Evolutionary conservation across 495 filamentous ascomycete species (phyloP), one percentile per base, ranked within the genome.

Genomic region (Pyrenula aspistea): DNA sequence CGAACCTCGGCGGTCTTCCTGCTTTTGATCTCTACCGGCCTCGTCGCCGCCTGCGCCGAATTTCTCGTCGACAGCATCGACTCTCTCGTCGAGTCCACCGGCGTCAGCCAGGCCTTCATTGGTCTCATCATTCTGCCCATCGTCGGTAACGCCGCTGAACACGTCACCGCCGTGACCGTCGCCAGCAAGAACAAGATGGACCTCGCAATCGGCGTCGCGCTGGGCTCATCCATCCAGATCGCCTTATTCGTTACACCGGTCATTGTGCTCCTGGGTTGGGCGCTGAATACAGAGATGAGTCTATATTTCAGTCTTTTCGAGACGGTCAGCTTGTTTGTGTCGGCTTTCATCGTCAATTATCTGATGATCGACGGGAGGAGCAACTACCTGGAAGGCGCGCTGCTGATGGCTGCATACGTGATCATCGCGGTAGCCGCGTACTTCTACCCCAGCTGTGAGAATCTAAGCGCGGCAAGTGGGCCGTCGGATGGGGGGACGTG

Each of bases 101-200:
- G 71, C 22, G 69, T 94, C 54, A 85, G 82, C 60, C 80, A 91
- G 64, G 82, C 86, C 8, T 95, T 96, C 62, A 87, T 95, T 62
- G 89, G 90, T 55, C 73, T 96, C 2, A 94, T 96, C 65, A 84
- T 95, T 60, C 70, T 95, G 1, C 90, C 91, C 21, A 91, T 96
- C 58, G 88, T 96, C 11, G 89, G 90, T 56, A 96, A 95, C 61
- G 90, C 91, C 0, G 91, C 90, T 0, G 90, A 95, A 73, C 90
- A 95, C 74, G 86, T 93, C 4, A 95, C 89, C 1, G 88, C 91
- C 1, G 87, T 95, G 42, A 87, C 83, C 23, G 89, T 95, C 8
- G 90, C 91, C 3, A 78, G 80, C 60, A 96, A 95, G 76, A 95
- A 95, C 72, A 96, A 96, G 74, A 94, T 95, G 90, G 90, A 96